Evolutionary conservation across 768 basidiomycete genomes (phyloP).

Genomic region (Mrakia blollopis): DNA sequence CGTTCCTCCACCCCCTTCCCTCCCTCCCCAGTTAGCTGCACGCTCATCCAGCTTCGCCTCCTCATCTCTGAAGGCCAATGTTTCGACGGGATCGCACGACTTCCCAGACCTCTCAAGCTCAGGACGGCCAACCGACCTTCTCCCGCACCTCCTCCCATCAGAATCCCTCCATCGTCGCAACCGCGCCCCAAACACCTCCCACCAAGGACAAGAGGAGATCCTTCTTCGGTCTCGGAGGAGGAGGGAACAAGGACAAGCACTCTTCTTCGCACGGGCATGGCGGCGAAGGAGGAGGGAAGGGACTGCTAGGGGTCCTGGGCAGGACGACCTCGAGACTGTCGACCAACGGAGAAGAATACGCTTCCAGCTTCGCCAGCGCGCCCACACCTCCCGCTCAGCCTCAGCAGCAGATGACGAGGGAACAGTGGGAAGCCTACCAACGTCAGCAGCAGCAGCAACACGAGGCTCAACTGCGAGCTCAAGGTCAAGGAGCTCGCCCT

Average conservation of each 20-base stretch:
- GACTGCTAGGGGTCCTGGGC: not conserved
- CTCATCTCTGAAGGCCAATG: not conserved
- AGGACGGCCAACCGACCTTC: not conserved
- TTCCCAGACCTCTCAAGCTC: not conserved
- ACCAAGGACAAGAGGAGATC: conserved; percentile 6
- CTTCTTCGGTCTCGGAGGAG: conserved; percentile 10
- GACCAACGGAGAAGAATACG: not conserved
- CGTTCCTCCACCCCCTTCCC: not conserved
- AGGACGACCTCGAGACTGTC: conserved; percentile 22
- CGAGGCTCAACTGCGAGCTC: not conserved
- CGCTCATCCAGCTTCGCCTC: not conserved
- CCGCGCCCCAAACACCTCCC: not conserved
- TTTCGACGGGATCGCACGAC: not conserved
- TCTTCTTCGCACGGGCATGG: not conserved
- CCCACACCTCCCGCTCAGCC: not conserved
- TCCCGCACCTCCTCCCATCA: not conserved
- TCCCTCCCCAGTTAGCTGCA: not conserved
- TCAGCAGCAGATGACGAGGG: not conserved
- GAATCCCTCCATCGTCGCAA: not conserved
- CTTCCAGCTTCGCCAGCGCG: not conserved
- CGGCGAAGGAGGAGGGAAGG: not conserved
- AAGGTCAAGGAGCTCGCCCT: not conserved
- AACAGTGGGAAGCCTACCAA: conserved; percentile 21
- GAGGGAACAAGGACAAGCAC: conserved; percentile 13
- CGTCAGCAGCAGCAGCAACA: conserved; percentile 12